Evolutionary conservation across 208 protist genomes (phyloP), one percentile per base, ranked within the genome.

Genomic region (Endotrypanum monterogeii): DNA sequence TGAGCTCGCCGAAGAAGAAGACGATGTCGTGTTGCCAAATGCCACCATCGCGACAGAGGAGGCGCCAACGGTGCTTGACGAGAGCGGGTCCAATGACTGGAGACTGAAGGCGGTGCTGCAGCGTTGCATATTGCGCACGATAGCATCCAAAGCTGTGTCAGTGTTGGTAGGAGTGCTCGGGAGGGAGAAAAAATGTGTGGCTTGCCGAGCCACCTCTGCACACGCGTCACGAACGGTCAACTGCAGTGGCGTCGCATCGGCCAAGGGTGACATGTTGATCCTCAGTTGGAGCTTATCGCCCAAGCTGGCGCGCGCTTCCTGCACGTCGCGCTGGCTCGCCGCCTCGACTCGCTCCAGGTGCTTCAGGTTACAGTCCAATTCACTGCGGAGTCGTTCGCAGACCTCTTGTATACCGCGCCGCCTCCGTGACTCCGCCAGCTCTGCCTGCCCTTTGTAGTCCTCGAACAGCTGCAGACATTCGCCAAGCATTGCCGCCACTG

Each of bases 201-300:
- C 86, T 32, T 81, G 85, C 5, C 83, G 80, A 61, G 88, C 80
- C 46, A 82, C 76, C 11, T 78, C 83, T 23, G 56, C 18, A 57
- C 88, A 92, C 32, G 88, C 83, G 25, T 85, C 71, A 58, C 84
- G 87, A 12, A 88, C 30, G 20, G 83, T 63, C 55, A 91, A 69
- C 58, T 85, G 67, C n/a, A 96, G 78, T 5, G 84, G 73, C 1
- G 61, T 30, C 16, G 80, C 61, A 12, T 76, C 73, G 14, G 78
- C 78, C 18, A 80, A 75, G 28, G 67, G 56, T 2, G 70, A 67
- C 37, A 71, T 58, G 30, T 35, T 48, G 37, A 44, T 16, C 3
- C 28, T 28, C 48, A 65, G 25, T 58, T 60, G 79, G 28, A 83
- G 71, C 18, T 62, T 75, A 55, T 73, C 76, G 18, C 41, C 9